Conservation (phyloP, 345 rosid species). For the Melastoma malabathricum region DNA sequence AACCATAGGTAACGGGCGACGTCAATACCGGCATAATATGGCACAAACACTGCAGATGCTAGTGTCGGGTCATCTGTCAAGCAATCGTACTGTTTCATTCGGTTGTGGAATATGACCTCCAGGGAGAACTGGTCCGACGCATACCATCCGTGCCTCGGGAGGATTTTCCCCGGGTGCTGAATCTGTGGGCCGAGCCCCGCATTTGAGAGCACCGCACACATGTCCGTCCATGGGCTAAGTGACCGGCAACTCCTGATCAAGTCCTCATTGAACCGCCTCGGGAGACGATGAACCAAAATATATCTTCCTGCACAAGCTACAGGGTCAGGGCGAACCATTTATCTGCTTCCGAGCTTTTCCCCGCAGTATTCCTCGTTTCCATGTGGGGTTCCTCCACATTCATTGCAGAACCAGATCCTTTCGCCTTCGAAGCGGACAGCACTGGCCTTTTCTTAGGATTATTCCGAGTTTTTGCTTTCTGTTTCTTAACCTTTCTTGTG, state of each 20-base stretch:
- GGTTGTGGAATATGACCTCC: conserved; percentile 65
- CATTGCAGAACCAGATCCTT: no score
- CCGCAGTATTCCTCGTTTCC: no score
- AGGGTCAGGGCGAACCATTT: background rate
- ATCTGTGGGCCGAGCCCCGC: conserved; percentile 47
- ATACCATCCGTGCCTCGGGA: conserved; percentile 46
- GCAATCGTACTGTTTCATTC: conserved; percentile 68
- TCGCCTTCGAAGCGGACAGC: no score
- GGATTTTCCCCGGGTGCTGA: conserved; percentile 20
- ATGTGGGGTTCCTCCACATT: no score
- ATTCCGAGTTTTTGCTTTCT: no score
- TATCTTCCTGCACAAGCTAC: conserved; percentile 29
- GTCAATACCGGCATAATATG: conserved; percentile 70
- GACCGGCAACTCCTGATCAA: conserved; percentile 46
- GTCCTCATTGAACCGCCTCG: conserved; percentile 48
- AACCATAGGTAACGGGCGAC: conserved; percentile 57
- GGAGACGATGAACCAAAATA: conserved; percentile 45
- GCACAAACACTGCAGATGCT: conserved; percentile 62
- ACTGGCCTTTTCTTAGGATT: no score
- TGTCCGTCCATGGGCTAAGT: conserved; percentile 40
- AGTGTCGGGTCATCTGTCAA: conserved; percentile 46
- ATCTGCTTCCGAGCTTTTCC: background rate
- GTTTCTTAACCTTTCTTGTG: no score
- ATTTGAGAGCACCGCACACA: conserved; percentile 49
- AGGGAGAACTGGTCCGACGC: conserved; percentile 60